These are phyloP conservation scores for Diphasiastrum complanatum DNA, from an alignment of 83 land plant genomes.

Conservation along the genomic window DNA sequence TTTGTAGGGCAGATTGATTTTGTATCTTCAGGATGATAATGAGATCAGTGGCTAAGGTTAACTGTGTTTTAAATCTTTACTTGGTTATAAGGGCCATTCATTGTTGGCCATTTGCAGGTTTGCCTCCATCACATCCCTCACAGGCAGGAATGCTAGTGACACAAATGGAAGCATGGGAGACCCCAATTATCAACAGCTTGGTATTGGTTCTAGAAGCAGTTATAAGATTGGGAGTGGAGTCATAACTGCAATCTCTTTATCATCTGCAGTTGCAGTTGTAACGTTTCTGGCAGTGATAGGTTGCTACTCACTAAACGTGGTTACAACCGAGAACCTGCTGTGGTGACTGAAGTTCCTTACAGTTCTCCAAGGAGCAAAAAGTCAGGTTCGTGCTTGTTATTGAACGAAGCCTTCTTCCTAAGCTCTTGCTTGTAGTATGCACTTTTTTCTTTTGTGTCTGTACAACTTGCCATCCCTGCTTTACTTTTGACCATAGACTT, in stretches of 20 bases:
- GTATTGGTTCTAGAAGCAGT: constrained; percentile 40
- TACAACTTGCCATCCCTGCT: too few species aligned
- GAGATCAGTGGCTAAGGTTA: too few species aligned
- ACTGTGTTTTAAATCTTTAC: not conserved
- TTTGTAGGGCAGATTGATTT: not conserved
- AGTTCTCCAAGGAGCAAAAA: constrained; percentile 24
- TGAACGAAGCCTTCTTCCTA: too few species aligned
- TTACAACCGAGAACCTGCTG: constrained; percentile 11
- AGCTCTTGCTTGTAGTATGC: too few species aligned
- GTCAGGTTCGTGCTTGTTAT: constrained; percentile 20
- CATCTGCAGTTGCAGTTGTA: constrained; percentile 45
- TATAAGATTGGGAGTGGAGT: constrained; percentile 31
- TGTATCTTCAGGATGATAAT: not conserved
- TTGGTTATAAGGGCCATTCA: not conserved
- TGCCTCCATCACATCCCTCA: constrained; percentile 82
- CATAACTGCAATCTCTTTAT: constrained; percentile 50
- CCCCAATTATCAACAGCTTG: constrained; percentile 42
- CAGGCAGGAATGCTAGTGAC: constrained; percentile 4
- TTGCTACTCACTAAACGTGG: constrained; percentile 35
- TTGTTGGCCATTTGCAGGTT: constrained; percentile 36
- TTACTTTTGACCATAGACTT: too few species aligned
- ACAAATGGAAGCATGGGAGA: constrained; percentile 20
- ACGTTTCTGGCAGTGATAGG: constrained; percentile 35
- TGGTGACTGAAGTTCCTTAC: constrained; percentile 19
- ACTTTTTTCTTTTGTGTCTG: too few species aligned